Evolutionary conservation across 306 rosid species (phyloP), one percentile per base, ranked within the genome.

Genomic region (Cucumis cinereus): DNA sequence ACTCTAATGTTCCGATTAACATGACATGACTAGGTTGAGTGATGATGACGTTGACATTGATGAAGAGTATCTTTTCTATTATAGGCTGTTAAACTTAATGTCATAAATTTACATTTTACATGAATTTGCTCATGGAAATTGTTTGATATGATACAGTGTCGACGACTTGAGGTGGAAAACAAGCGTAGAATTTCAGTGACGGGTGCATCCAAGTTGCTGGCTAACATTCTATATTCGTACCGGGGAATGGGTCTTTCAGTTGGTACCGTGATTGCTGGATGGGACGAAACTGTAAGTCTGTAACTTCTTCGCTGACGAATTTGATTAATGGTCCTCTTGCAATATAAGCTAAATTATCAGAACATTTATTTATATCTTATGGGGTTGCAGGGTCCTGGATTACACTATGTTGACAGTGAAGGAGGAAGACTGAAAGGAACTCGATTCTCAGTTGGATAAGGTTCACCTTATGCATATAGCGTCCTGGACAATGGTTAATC

Each of bases 251-350:
- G 96, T 50, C 84, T 94, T 55, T 94, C 97, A 70, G 96, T 94
- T 57, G 99, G 99, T 58, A 94, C 97, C 83, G 92, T 94, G 99
- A 94, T 92, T 24, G 99, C 99, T 61, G 99, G 99, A 80, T 94
- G 99, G 99, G 97, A 92, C 74, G 99, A 92, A 75, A 94, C 96
- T 84, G 99, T 94, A 94, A 83, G 45, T 36, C 49, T 19, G 1
- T n/a, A 38, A 40, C 9, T 2, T 41, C 17, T 11, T 64, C 24
- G 15, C 71, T 45, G 62, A 38, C n/a, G 4, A 10, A 38, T 38
- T n/a, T 38, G 11, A 4, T 64, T 66, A 49, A 11, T 5, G 52
- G 0, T 66, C 17, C 17, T 40, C 5, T 36, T 0, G 53, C 40
- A 66, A 63, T 35, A 8, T 66, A 66, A 66, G 19, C 73, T n/a